Percentiles rank a stretch among this genome's conserved stretches.
phyloP scores from a whole-genome alignment of 192 early-diverging fungal genomes.

The Coemansia sp. region DNA sequence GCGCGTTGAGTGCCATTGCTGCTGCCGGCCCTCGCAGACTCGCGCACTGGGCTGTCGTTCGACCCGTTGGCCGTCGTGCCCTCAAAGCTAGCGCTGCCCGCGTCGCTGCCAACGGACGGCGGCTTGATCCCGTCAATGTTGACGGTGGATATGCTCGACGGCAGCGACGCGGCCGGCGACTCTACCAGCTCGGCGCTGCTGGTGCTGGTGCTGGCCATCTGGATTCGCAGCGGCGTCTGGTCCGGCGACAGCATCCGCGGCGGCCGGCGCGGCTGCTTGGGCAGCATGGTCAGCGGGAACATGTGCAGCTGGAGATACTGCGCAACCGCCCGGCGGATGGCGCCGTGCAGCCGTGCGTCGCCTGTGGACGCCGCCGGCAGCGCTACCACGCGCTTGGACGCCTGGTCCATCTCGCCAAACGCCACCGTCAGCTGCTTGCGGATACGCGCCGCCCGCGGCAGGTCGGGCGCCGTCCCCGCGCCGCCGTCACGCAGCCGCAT shows the following conservation, averaged over 20 bases:
- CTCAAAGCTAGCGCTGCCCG: not conserved
- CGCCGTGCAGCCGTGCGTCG: conserved; percentile 58
- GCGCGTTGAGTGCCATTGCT: too few relatives aligned
- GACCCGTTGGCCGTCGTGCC: conserved; percentile 1
- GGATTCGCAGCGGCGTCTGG: conserved; percentile 3
- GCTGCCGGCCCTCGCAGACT: too few relatives aligned
- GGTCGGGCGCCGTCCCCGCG: conserved; percentile 18
- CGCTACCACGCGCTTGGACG: conserved; percentile 58
- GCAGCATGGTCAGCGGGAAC: conserved; percentile 71
- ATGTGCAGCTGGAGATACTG: conserved; percentile 74
- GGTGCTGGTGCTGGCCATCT: not conserved
- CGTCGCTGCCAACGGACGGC: not conserved
- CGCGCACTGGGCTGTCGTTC: not conserved
- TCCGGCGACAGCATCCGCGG: not conserved
- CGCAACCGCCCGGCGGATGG: conserved; percentile 59
- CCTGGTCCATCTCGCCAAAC: conserved; percentile 60
- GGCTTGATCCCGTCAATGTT: not conserved
- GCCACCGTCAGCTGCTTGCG: conserved; percentile 62
- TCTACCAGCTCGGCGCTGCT: not conserved
- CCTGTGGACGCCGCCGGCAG: conserved; percentile 51
- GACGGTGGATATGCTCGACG: conserved; percentile 16
- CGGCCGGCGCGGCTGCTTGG: conserved; percentile 52
- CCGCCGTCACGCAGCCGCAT: not conserved
- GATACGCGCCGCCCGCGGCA: conserved; percentile 57
- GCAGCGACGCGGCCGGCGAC: conserved; percentile 9